These are phyloP conservation scores for Pseudoscleropodium purum DNA, from an alignment of 225 moss, liverwort and hornwort genomes.

Conservation along the genomic window DNA sequence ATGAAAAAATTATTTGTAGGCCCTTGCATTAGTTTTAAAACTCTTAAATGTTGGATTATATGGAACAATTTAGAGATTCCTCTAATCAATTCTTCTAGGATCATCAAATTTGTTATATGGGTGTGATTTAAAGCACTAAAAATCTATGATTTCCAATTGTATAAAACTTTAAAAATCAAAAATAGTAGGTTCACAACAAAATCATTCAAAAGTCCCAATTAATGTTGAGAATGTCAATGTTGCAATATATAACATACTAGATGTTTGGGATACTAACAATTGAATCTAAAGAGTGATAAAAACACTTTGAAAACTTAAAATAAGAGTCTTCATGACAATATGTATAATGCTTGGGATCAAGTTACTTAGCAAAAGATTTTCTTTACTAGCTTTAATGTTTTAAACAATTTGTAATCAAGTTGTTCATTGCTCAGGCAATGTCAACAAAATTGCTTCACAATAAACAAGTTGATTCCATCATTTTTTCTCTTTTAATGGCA, in stretches of 20 bases:
- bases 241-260: background rate
- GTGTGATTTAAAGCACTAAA: background rate
- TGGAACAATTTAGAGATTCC: background rate
- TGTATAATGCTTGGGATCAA: background rate
- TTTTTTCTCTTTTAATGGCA: background rate
- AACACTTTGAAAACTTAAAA: background rate
- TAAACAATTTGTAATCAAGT: too few species aligned
- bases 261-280: background rate
- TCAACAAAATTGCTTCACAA: background rate
- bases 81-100: too few species aligned
- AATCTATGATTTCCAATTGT: background rate
- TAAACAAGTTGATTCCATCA: rapidly evolving
- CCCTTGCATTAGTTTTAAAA: too few species aligned
- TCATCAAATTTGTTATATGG: background rate
- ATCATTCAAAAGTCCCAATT: rapidly evolving
- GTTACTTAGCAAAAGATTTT: rapidly evolving
- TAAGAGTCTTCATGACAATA: background rate
- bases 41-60: background rate
- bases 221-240: background rate
- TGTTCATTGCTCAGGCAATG: too few species aligned
- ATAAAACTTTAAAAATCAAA: background rate
- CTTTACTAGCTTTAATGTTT: too few species aligned
- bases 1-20: rapidly evolving
- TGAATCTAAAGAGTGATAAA: background rate
- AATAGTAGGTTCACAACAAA: background rate